phyloP scores from a whole-genome alignment of 202 grass and related monocot genomes.

The Carex sylvatica region DNA sequence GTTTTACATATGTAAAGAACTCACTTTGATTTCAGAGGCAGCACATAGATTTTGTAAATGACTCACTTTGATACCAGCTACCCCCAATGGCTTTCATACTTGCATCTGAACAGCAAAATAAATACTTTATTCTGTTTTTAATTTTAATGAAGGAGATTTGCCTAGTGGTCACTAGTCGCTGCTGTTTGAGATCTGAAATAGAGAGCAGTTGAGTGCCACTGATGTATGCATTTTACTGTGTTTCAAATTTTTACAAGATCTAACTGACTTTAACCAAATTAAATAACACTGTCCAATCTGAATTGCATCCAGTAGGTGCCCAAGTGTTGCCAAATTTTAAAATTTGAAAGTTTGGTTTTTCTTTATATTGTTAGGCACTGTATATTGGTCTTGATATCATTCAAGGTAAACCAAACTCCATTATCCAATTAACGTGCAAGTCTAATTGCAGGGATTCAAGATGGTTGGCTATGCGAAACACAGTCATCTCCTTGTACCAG shows the following conservation, averaged over 20 bases:
- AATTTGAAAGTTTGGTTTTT: neutral
- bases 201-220: neutral
- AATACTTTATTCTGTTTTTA: neutral
- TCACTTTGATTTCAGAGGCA: neutral
- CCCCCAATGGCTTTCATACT: neutral
- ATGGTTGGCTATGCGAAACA: conserved; percentile 77
- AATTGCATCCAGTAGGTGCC: neutral
- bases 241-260: neutral
- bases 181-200: neutral
- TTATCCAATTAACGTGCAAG: neutral
- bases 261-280: neutral
- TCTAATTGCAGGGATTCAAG: conserved; percentile 46
- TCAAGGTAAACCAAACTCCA: neutral
- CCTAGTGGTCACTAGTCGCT: neutral
- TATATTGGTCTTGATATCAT: neutral
- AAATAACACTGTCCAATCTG: neutral
- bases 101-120: neutral
- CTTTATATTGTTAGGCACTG: neutral
- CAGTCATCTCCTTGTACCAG: conserved; percentile 81
- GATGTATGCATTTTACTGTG: neutral
- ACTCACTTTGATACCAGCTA: neutral
- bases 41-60: neutral
- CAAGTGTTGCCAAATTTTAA: neutral
- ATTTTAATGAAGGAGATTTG: neutral
- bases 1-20: neutral